Evolutionary conservation across 495 filamentous ascomycete genomes (phyloP), one percentile per base, ranked within the genome.

Genomic region (Platismatia glauca): DNA sequence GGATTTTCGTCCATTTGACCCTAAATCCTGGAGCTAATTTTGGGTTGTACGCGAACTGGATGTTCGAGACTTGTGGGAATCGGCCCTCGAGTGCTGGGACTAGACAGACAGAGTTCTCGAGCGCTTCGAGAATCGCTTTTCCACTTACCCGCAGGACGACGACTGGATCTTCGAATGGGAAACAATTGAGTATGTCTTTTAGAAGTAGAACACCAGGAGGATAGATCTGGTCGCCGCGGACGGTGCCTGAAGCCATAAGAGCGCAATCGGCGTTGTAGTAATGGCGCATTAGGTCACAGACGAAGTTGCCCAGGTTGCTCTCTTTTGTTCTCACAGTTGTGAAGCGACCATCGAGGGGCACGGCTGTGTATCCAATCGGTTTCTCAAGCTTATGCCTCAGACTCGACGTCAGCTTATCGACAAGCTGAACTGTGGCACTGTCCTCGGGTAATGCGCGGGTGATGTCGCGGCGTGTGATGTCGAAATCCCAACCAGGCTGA

Each of bases 101-200:
- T 59, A 85, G 82, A 37, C 84, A 86, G 22, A 96, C 80, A 0
- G 85, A 82, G 62, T 96, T 96, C 71, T 96, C 91, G 4, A 96
- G 71, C 11, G 91, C 91, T 18, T 85, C 84, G 61, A 83, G 74
- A 57, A 96, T 79, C 0, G 81, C 85, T 58, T 81, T 74, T 0
- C 91, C 91, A 2, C 71, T 76, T 15, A 89, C 75, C 31, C 81
- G 83, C 50, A 96, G 75, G 2, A 94, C 84, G 0, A 95, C 85
- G 6, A 92, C 87, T 0, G 91, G 92, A 59, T 96, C 91, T 68
- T 96, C 91, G 64, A 96, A 96, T 0, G 91, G 91, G 69, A 96
- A 96, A 65, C 89, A 91, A 55, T 86, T 84, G 61, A 82, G 58
- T 16, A 96, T 81, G 68, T 96, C 91, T 63, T 87, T 88, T 37